Conservation (phyloP, 176 grass and related monocot genomes). For the Paspalum notatum region DNA sequence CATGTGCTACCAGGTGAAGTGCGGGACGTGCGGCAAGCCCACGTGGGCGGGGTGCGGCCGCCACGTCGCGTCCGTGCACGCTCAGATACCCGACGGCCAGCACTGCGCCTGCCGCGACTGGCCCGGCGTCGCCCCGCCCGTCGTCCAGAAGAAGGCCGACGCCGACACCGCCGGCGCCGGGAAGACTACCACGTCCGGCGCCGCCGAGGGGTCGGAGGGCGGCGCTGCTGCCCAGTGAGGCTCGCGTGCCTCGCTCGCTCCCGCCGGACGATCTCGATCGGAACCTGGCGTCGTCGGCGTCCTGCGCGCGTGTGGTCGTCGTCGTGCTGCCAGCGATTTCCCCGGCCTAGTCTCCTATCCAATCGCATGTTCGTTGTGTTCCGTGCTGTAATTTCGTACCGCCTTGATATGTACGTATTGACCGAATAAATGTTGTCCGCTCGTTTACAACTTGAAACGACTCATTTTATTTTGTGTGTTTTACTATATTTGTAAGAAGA, state of each 20-base stretch:
- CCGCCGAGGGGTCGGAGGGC: neutral
- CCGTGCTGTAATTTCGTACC: too few species aligned
- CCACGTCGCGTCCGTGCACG: slow-evolving; percentile 74
- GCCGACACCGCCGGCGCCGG: neutral
- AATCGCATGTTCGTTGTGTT: too few species aligned
- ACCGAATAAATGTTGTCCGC: too few species aligned
- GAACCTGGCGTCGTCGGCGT: too few species aligned
- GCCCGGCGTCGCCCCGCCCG: slow-evolving; percentile 54
- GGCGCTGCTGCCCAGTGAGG: slow-evolving; percentile 5
- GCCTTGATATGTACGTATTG: too few species aligned
- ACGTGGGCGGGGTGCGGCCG: slow-evolving; percentile 82
- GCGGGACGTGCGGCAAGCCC: slow-evolving; percentile 66
- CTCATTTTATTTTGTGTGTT: too few species aligned
- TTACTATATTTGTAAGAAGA: too few species aligned
- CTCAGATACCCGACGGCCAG: slow-evolving; percentile 66
- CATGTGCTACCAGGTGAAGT: slow-evolving; percentile 85
- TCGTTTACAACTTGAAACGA: too few species aligned
- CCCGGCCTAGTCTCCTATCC: too few species aligned
- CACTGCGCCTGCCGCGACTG: slow-evolving; percentile 84
- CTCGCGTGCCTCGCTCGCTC: neutral
- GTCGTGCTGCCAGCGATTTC: too few species aligned
- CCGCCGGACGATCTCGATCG: neutral
- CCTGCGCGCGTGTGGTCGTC: too few species aligned
- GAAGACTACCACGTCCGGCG: neutral
- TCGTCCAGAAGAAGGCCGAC: neutral